Evolutionary conservation across 139 green algal species (phyloP), one percentile per base, ranked within the genome.

Genomic region (Asterochloris erici): DNA sequence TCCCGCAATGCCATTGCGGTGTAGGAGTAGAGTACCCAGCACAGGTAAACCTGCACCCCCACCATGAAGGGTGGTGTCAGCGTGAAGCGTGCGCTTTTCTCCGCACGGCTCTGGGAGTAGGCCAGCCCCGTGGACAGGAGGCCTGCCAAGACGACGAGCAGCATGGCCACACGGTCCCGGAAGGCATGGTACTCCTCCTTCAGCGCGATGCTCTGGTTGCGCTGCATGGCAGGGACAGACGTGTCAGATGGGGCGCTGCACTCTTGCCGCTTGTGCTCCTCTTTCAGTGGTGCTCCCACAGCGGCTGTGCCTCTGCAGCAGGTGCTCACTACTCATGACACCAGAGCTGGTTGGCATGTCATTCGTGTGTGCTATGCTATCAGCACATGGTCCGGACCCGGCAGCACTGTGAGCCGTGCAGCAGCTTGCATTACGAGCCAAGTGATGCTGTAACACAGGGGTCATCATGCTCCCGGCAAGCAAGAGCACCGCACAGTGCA

Each of bases 1-100:
- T 99, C 97, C 0, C 96, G 84, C 81, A 98, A 84, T 14, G 95
- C 94, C 68, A 97, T 84, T 6, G 95, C 91, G 26, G 94, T 91
- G 90, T 99, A 99, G 79, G 98, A 96, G 88, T 98, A 98, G 29
- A 96, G 88, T 82, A 99, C 84, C 94, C 94, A 99, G 24, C 83
- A 90, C 77, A 98, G 86, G 89, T 97, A 98, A 47, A 92, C 9
- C 89, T 99, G 96, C 61, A 94, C 81, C 64, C 90, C 88, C 13
- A 91, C 88, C 84, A 96, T 95, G 38, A 96, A 83, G n/a, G 91
- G 77, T 0, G 93, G 93, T 0, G 91, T 90, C 70, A 95, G 84
- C 12, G 88, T 92, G 82, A 92, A 83, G 21, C 75, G 27, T 60
- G 82, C 83, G 29, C 77, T 21, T 19, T 82, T 47, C 17, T 29